Base-by-base conservation (phyloP, 208 protist genomes). In the Novymonas esmeraldas region DNA sequence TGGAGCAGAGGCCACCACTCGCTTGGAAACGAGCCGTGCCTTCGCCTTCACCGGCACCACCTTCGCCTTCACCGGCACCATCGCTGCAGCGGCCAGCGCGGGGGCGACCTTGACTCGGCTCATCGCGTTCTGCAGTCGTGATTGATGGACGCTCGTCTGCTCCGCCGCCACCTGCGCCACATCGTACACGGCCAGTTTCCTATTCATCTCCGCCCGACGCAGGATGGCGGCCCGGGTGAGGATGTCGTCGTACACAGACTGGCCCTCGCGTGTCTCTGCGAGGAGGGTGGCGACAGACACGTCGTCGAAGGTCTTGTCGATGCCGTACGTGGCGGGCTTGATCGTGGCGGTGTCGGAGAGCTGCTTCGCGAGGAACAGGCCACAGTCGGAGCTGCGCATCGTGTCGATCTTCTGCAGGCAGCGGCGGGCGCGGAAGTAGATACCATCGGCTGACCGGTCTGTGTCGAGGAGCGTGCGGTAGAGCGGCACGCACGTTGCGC, bases 221-320 rank as follows among this genome's bases (percentile, higher is more conserved):
- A 94, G 79, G 38, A 74, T 49, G 11, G 76, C 50, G 0, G 84
- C 85, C 18, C 86, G 68, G 6, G 80, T 62, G 24, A 95, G 70
- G 10, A 92, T 68, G 73, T 92, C 85, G 71, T 95, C 89, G 64
- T 95, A 95, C 13, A 95, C 89, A 5, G 79, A 91, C 16, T 76
- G 70, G 11, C 72, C 70, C 29, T 44, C 24, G n/a, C 89, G 78
- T 11, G 85, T 91, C 55, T 85, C 77, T 2, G 79, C 76, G 2
- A 95, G 74, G 75, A 85, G 52, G 22, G 64, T 80, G 10, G 89
- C 85, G 28, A 95, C 83, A 9, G 55, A 36, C 0, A 92, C 81
- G 46, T 95, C 85, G 49, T 73, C 76, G 48, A 90, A 54, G 24
- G 3, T 26, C 0, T 42, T 59, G 5, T 83, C 28, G 22, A 95